Conservation (phyloP, 1,139 yeast species). For the Hansenula lynferdii region DNA sequence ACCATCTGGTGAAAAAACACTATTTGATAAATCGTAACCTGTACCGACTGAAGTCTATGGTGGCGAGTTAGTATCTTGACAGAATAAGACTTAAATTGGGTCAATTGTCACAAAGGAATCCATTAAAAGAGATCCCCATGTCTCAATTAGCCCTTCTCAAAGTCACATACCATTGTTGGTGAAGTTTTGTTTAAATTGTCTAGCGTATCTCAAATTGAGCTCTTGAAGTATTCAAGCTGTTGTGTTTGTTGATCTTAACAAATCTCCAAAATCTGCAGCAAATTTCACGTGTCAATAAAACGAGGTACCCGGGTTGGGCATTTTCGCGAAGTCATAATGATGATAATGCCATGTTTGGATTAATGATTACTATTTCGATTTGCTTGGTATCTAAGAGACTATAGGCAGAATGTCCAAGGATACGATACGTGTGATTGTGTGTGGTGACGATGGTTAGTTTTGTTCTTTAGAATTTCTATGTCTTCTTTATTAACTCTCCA, state of each 20-base stretch:
- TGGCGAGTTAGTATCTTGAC: constrained; percentile 6
- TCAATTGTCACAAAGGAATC: too few relatives aligned
- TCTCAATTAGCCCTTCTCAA: neutral
- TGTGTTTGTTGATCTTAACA: too few relatives aligned
- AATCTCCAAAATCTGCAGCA: too few relatives aligned
- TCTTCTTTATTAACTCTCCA: neutral
- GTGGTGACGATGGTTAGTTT: constrained; percentile 79
- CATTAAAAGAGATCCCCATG: too few relatives aligned
- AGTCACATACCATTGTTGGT: neutral
- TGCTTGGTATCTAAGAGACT: neutral
- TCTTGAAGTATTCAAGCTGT: too few relatives aligned
- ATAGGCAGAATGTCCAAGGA: constrained; percentile 44
- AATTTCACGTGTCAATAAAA: too few relatives aligned
- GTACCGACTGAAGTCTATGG: constrained; percentile 86
- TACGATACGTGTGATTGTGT: constrained; percentile 71
- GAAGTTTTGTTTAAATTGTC: neutral
- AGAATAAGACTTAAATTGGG: neutral
- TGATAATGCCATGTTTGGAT: too few relatives aligned
- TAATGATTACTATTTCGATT: too few relatives aligned
- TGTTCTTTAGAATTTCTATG: neutral
- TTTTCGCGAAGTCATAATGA: too few relatives aligned
- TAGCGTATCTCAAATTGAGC: too few relatives aligned
- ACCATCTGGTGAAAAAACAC: constrained; percentile 87
- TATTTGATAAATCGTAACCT: constrained; percentile 93
- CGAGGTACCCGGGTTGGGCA: too few relatives aligned